phyloP scores from a whole-genome alignment of 768 basidiomycete genomes.

The Termitomyces sp. region DNA sequence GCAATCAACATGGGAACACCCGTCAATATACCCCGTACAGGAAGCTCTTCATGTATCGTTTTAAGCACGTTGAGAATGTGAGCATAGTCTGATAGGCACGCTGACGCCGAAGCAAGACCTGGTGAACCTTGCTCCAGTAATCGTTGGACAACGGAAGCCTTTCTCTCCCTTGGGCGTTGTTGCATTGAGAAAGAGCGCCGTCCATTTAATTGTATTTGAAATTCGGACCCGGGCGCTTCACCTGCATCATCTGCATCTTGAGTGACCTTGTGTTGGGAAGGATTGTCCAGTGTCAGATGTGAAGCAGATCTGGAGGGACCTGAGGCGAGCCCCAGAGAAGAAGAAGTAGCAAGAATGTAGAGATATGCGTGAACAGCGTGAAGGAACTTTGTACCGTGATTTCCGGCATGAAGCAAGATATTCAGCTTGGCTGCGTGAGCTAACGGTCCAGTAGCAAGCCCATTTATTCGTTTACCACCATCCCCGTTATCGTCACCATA shows the following conservation, averaged over 20 bases:
- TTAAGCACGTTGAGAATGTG: conserved; percentile 64
- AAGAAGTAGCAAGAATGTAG: conserved; percentile 73
- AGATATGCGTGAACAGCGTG: conserved; percentile 77
- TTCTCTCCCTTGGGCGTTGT: conserved; percentile 48
- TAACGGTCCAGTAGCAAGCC: conserved; percentile 43
- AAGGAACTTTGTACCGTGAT: conserved; percentile 64
- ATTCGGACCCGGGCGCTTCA: conserved; percentile 20
- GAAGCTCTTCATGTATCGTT: conserved; percentile 66
- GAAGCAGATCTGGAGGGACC: conserved; percentile 37
- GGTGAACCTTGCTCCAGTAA: conserved; percentile 45
- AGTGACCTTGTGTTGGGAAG: conserved; percentile 26
- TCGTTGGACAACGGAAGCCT: conserved; percentile 48
- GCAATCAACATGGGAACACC: conserved; percentile 87
- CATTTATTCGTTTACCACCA: conserved; percentile 39
- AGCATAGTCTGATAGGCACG: conserved; percentile 70
- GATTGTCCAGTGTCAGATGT: conserved; percentile 22
- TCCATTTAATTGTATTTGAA: conserved; percentile 28
- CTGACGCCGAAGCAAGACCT: conserved; percentile 39
- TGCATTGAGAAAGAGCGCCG: conserved; percentile 41
- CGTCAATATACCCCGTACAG: conserved; percentile 66
- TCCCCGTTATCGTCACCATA: conserved; percentile 48
- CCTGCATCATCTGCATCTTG: conserved; percentile 22
- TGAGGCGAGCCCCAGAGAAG: conserved; percentile 47
- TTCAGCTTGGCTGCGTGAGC: conserved; percentile 41
- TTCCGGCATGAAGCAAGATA: conserved; percentile 48